Evolutionary conservation across 495 filamentous ascomycete genomes (phyloP), one percentile per base, ranked within the genome.

Genomic region (Penicillium atrosanguineum): DNA sequence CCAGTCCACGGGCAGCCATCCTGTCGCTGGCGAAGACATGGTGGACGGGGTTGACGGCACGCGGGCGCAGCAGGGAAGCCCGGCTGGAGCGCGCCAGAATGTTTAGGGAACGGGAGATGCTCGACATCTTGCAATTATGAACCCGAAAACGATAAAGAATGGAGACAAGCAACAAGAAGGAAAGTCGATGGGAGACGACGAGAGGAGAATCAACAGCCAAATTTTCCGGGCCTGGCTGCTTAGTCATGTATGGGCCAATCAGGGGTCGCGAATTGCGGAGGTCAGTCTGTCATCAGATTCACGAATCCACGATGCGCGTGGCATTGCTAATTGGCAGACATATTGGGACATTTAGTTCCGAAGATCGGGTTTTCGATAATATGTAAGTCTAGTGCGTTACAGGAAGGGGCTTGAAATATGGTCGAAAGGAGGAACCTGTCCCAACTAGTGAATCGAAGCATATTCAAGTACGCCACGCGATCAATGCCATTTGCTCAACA

Each of bases 71-170:
- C 63, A 88, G 71, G 53, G 84, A 81, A 53, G 79, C 71, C 61
- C 85, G 80, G 65, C 84, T 84, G 63, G 83, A 79, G 74, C 86
- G 84, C 67, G 89, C 64, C 60, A 90, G 79, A 58, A 88, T 85
- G 69, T 80, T 81, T 52, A 87, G 61, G 57, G 86, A 80, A 74
- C 87, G 78, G 51, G 83, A 73, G 55, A 87, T 76, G 62, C 74
- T 76, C 63, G 83, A 79, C 86, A 89, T 89, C 58, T 74, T 85
- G 74, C 61, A 54, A 61, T 61, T 62, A 55, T 56, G 56, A 68
- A 68, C 56, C 47, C 64, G 62, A 56, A 69, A 64, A 66, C 52
- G 53, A 70, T 61, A 62, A 54, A 65, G 65, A 69, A 60, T 18
- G 54, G 36, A 64, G 55, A 59, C 60, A 68, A 57, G 60, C 58